These are phyloP conservation scores for Cetraspora pellucida DNA, from an alignment of 192 early-diverging fungal genomes.

Conservation along the genomic window DNA sequence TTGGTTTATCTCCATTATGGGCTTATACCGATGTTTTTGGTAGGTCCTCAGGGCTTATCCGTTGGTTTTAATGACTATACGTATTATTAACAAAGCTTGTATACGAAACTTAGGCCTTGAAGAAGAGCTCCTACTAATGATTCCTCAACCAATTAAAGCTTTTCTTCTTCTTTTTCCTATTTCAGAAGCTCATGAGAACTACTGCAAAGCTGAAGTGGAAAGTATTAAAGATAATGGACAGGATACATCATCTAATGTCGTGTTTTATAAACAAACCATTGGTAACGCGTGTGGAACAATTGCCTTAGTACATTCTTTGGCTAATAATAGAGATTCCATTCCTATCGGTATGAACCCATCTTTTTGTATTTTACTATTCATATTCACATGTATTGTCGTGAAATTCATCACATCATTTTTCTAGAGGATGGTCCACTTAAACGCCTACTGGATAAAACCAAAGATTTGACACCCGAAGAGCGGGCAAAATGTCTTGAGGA, in stretches of 20 bases:
- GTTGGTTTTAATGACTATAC: not conserved
- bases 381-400: not conserved
- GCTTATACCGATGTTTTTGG: constrained; percentile 76
- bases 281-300: constrained; percentile 94
- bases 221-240: constrained; percentile 52
- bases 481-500: constrained; percentile 73
- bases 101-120: constrained; percentile 65
- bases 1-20: constrained; percentile 66
- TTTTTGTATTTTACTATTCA: not conserved
- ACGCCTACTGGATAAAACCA: constrained; percentile 65
- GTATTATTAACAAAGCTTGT: not conserved
- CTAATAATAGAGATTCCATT: constrained; percentile 65
- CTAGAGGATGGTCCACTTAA: constrained; percentile 62
- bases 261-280: constrained; percentile 88
- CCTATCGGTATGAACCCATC: constrained; percentile 38
- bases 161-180: constrained; percentile 88
- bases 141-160: constrained; percentile 82
- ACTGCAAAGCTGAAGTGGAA: constrained; percentile 51
- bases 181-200: constrained; percentile 61
- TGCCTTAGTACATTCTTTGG: constrained; percentile 86
- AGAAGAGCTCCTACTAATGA: constrained; percentile 74
- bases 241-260: constrained; percentile 58
- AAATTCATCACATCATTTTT: constrained; percentile 12
- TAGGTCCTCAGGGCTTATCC: not conserved
- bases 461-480: constrained; percentile 66